phyloP scores from a whole-genome alignment of 768 basidiomycete species.

The Tylopilus subfusipes region DNA sequence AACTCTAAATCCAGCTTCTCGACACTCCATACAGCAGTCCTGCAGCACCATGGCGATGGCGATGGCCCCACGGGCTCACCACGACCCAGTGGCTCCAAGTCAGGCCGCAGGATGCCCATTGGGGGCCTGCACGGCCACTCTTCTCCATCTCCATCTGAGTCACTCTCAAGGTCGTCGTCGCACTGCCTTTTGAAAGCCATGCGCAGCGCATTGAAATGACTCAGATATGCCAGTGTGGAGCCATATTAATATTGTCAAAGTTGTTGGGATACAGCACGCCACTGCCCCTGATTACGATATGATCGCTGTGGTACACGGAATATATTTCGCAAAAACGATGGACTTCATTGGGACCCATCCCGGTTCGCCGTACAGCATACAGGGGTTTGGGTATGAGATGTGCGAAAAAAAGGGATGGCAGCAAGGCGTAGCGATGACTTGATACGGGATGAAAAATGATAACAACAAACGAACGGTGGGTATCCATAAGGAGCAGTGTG shows the following conservation, averaged over 20 bases:
- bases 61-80: too few relatives aligned
- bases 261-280: not conserved
- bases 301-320: not conserved
- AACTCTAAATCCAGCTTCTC: not conserved
- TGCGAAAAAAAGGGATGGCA: not conserved
- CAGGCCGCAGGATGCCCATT: too few relatives aligned
- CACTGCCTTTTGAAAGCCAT: not conserved
- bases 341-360: not conserved
- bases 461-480: conserved; percentile 6
- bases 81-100: too few relatives aligned
- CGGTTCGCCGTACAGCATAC: conserved; percentile 5
- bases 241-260: too few relatives aligned
- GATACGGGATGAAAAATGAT: not conserved
- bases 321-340: not conserved
- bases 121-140: too few relatives aligned
- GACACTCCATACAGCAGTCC: not conserved
- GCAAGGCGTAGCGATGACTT: not conserved
- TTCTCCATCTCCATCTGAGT: too few relatives aligned
- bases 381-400: not conserved
- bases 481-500: conserved; percentile 6
- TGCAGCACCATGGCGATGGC: not conserved
- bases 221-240: too few relatives aligned
- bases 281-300: not conserved
- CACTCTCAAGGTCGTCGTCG: too few relatives aligned
- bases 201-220: not conserved